A percentile compares a stretch with the other conserved stretches of the same genome.
phyloP scores from a whole-genome alignment of 495 filamentous ascomycete species.

The Penicillium bovifimosum region DNA sequence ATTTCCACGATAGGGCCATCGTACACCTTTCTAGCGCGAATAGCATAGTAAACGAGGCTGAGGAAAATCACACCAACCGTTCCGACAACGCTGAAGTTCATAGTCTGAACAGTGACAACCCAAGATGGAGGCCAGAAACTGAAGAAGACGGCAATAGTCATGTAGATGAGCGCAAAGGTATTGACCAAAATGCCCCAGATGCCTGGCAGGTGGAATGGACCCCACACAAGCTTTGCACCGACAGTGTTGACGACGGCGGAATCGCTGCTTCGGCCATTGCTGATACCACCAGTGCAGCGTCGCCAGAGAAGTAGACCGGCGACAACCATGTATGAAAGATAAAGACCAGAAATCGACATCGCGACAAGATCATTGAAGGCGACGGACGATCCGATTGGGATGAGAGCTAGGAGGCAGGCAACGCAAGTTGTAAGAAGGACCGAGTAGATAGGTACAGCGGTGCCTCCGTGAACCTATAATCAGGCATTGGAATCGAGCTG shows the following conservation, averaged over 20 bases:
- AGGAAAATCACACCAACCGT: constrained; percentile 38
- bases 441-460: constrained; percentile 35
- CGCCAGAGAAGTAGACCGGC: constrained; percentile 44
- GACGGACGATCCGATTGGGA: constrained; percentile 42
- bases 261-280: constrained; percentile 12
- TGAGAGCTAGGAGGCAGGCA: constrained; percentile 37
- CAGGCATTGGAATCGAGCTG: too few species aligned
- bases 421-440: constrained; percentile 34
- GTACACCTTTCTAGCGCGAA: constrained; percentile 38
- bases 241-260: constrained; percentile 21
- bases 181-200: constrained; percentile 28
- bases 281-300: constrained; percentile 35
- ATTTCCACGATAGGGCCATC: constrained; percentile 45
- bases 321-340: constrained; percentile 41
- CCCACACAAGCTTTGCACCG: constrained; percentile 36
- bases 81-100: constrained; percentile 46
- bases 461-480: constrained; percentile 5
- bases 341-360: constrained; percentile 38
- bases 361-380: constrained; percentile 45
- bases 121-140: constrained; percentile 44
- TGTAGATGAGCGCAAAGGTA: constrained; percentile 36
- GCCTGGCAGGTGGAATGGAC: constrained; percentile 30
- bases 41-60: constrained; percentile 41
- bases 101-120: constrained; percentile 26
- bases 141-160: constrained; percentile 45